Conservation (phyloP, 768 basidiomycete species). For the Pulveroboletus sp. region DNA sequence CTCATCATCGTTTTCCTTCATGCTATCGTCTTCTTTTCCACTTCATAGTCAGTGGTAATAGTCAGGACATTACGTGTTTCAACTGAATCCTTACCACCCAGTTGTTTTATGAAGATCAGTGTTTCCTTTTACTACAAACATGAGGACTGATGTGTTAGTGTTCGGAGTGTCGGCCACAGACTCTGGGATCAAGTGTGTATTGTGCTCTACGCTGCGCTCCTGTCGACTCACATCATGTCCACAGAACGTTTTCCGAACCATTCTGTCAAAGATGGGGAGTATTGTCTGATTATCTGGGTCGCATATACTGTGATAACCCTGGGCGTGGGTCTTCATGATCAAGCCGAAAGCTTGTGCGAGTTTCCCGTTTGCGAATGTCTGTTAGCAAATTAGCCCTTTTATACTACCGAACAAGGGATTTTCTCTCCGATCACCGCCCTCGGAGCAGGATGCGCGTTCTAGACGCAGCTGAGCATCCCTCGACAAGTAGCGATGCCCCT, state of each 20-base stretch:
- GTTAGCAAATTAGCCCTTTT: conserved; percentile 5
- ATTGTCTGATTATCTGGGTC: conserved; percentile 59
- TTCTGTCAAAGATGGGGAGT: conserved; percentile 55
- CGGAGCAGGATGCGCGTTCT: conserved; percentile 64
- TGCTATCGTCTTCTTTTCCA: conserved; percentile 56
- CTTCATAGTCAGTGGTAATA: conserved; percentile 22
- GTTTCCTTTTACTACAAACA: background rate
- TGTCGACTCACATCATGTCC: background rate
- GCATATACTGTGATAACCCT: conserved; percentile 52
- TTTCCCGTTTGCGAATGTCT: background rate
- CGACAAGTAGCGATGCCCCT: conserved; percentile 86
- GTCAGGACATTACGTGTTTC: background rate
- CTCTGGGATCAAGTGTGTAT: conserved; percentile 56
- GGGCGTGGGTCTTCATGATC: conserved; percentile 70
- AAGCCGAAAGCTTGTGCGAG: conserved; percentile 41
- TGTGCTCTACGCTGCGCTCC: background rate
- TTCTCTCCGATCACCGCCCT: conserved; percentile 61
- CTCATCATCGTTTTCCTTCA: conserved; percentile 59
- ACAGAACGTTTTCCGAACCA: conserved; percentile 60
- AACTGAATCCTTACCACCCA: conserved; percentile 2
- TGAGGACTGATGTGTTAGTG: conserved; percentile 26
- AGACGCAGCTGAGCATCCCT: conserved; percentile 62
- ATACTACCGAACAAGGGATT: conserved; percentile 57
- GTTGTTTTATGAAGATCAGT: conserved; percentile 59
- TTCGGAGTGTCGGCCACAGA: conserved; percentile 70